A percentile compares a stretch with the other conserved stretches of the same genome.
Evolutionary conservation across 768 basidiomycete genomes (phyloP).

Genomic region (Rhodotorula paludigena): DNA sequence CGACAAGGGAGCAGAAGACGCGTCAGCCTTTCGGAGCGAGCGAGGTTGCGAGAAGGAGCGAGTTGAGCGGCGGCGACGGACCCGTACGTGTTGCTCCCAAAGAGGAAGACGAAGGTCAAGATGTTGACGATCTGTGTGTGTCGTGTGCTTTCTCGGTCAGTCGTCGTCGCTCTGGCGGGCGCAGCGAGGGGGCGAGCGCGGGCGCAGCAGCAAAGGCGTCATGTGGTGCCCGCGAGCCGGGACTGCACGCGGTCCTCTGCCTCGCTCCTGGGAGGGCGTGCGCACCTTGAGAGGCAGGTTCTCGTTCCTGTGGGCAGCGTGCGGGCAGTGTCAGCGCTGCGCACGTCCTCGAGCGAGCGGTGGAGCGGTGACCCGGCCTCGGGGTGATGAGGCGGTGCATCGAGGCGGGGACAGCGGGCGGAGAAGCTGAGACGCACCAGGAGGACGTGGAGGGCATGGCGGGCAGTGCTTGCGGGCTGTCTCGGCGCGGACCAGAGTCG

Average conservation of each 20-base stretch:
- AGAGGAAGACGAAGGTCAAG: slow-evolving; percentile 21
- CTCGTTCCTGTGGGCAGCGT: slow-evolving; percentile 22
- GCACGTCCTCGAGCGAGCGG: too few species aligned
- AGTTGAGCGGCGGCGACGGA: not conserved
- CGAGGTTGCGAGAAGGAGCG: not conserved
- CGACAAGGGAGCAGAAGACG: not conserved
- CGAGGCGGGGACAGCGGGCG: too few species aligned
- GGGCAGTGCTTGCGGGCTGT: not conserved
- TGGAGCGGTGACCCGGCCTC: too few species aligned
- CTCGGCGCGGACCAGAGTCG: not conserved
- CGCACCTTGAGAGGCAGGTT: slow-evolving; percentile 37
- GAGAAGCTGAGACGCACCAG: slow-evolving; percentile 10
- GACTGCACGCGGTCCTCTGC: too few species aligned
- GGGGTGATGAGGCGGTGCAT: not conserved
- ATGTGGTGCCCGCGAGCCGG: not conserved
- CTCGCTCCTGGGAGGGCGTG: too few species aligned
- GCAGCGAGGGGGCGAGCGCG: not conserved
- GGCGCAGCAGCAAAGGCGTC: not conserved
- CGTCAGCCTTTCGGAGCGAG: not conserved
- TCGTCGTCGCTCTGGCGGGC: too few species aligned
- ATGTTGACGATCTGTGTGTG: slow-evolving; percentile 24
- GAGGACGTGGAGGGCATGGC: slow-evolving; percentile 17
- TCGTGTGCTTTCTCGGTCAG: too few species aligned
- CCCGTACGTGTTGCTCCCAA: slow-evolving; percentile 26
- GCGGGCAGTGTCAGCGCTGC: not conserved